Percentiles rank a stretch among this genome's conserved stretches.
These are phyloP conservation scores for Tuctoria greenei DNA, from an alignment of 176 grass and related monocot species.

Conservation along the genomic window DNA sequence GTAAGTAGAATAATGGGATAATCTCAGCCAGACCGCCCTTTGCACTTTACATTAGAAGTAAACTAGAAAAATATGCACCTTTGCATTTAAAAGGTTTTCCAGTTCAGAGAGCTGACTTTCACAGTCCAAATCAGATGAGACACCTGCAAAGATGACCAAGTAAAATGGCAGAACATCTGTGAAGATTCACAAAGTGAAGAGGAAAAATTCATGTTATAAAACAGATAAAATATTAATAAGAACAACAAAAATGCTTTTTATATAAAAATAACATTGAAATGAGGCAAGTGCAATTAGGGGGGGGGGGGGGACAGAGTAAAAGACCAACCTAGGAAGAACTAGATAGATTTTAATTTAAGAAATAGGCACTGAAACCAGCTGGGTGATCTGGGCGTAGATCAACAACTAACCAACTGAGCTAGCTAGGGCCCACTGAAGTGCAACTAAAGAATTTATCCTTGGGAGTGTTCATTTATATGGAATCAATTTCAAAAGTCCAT, in stretches of 20 bases:
- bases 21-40: constrained; percentile 4
- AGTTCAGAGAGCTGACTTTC: constrained; percentile 75
- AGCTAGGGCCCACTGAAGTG: neutral
- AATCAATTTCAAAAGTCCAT: constrained; percentile 22
- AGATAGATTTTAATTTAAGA: too few relatives aligned
- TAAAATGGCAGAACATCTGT: constrained; percentile 23
- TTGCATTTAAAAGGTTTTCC: constrained; percentile 75
- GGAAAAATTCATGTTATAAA: neutral
- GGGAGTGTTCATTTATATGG: neutral
- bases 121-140: constrained; percentile 65
- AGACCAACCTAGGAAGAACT: too few relatives aligned
- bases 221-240: constrained; percentile 4
- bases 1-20: neutral
- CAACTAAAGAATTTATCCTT: constrained; percentile 10
- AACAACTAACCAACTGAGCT: neutral
- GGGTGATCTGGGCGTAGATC: neutral
- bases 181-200: constrained; percentile 23
- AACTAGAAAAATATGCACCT: constrained; percentile 47
- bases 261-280: neutral
- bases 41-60: neutral
- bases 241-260: too few relatives aligned
- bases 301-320: too few relatives aligned
- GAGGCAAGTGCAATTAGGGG: neutral
- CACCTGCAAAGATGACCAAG: constrained; percentile 41
- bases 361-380: too few relatives aligned